phyloP scores from a whole-genome alignment of 345 rosid species.

The Citropsis articulata region DNA sequence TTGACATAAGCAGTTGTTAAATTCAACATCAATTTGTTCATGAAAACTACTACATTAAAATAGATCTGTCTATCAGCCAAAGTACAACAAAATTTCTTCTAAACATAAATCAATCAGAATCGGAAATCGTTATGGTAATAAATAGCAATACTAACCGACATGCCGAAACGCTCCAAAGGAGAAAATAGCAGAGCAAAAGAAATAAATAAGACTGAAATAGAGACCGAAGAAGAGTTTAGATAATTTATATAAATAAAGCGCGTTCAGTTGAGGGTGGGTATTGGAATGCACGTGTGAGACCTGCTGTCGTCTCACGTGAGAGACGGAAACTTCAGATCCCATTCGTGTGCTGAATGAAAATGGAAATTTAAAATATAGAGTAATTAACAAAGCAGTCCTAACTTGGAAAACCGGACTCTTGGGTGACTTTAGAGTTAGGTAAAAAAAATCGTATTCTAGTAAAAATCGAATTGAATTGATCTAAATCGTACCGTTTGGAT shows the following conservation, averaged over 20 bases:
- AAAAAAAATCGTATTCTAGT: too few relatives aligned
- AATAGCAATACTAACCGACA: constrained; percentile 26
- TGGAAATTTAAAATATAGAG: too few relatives aligned
- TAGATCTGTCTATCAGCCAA: neutral
- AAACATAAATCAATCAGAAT: neutral
- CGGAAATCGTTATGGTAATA: neutral
- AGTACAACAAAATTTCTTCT: neutral
- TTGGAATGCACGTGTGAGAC: constrained; percentile 22
- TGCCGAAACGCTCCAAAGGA: constrained; percentile 6
- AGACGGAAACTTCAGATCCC: neutral
- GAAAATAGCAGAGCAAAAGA: neutral
- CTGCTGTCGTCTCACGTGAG: constrained; percentile 17
- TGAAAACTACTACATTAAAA: neutral
- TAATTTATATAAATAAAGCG: neutral
- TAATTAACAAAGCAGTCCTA: too few relatives aligned
- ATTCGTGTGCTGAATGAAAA: neutral
- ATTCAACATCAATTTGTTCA: neutral
- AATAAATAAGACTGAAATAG: neutral
- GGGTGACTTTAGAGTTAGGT: too few relatives aligned
- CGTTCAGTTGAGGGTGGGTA: neutral
- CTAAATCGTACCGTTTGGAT: too few relatives aligned
- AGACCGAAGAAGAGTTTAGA: neutral
- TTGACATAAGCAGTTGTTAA: neutral
- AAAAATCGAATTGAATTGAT: too few relatives aligned
- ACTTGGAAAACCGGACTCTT: neutral